phyloP scores from a whole-genome alignment of 768 basidiomycete genomes.

The Boletus vinaceobasis region DNA sequence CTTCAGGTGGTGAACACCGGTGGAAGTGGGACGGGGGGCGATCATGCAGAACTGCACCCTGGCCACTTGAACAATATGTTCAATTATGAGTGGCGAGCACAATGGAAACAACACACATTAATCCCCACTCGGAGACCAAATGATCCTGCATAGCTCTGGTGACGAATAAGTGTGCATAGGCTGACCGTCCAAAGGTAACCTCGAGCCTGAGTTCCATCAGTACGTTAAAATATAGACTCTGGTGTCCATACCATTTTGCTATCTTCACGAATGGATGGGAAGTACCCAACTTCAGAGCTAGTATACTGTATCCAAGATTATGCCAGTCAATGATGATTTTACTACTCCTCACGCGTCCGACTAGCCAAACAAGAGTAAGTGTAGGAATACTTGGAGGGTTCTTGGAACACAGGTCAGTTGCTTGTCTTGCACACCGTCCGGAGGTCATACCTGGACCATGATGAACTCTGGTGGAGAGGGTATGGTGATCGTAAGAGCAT shows the following conservation, averaged over 20 bases:
- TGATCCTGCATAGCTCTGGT: constrained; percentile 80
- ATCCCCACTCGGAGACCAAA: constrained; percentile 67
- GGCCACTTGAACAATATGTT: constrained; percentile 52
- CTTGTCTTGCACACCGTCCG: background rate
- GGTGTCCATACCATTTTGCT: constrained; percentile 61
- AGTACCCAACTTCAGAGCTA: constrained; percentile 75
- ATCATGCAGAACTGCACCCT: constrained; percentile 80
- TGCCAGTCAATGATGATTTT: constrained; percentile 99
- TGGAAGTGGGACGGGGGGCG: constrained; percentile 87
- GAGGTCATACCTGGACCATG: constrained; percentile 74
- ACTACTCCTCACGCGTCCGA: constrained; percentile 62
- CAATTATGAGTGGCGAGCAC: background rate
- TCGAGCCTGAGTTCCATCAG: constrained; percentile 65
- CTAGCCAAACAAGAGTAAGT: constrained; percentile 78
- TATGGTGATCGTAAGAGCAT: constrained; percentile 57
- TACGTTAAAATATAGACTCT: background rate
- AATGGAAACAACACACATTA: constrained; percentile 53
- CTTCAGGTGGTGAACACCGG: constrained; percentile 61
- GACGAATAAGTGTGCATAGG: constrained; percentile 92
- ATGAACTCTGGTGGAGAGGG: constrained; percentile 76
- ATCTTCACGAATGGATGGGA: constrained; percentile 67
- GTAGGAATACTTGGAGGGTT: constrained; percentile 98
- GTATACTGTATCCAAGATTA: constrained; percentile 92
- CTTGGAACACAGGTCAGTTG: constrained; percentile 38
- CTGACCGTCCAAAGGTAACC: constrained; percentile 67